These are phyloP conservation scores for Pyrenochaeta sp. DNA, from an alignment of 2,329 filamentous ascomycete species.

Conservation along the genomic window DNA sequence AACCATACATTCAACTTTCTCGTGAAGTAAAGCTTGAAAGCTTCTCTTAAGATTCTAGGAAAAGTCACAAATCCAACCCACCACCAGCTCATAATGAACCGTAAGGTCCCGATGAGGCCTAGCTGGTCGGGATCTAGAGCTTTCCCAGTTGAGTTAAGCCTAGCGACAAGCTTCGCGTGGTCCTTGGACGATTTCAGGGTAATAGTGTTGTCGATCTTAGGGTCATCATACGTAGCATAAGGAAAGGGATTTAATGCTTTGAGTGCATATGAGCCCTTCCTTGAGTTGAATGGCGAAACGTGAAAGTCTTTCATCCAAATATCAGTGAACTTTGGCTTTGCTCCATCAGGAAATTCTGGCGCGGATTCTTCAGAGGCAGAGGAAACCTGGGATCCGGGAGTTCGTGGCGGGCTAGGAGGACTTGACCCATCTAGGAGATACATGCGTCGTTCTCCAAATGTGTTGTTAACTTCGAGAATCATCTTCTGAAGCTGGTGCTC, in stretches of 20 bases:
- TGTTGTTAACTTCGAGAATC: conserved; percentile 79
- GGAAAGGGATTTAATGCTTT: conserved; percentile 56
- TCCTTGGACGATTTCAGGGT: conserved; percentile 67
- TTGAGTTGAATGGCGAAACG: conserved; percentile 75
- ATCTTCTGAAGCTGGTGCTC: conserved; percentile 67
- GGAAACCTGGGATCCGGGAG: conserved; percentile 15
- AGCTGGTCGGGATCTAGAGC: conserved; percentile 61
- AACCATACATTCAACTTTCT: conserved; percentile 69
- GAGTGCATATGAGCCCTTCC: conserved; percentile 57
- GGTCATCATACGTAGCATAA: conserved; percentile 33
- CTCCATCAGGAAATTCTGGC: conserved; percentile 1
- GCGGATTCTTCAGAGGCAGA: conserved; percentile 6
- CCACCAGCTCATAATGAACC: conserved; percentile 66
- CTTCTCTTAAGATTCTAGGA: conserved; percentile 70
- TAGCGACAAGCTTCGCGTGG: conserved; percentile 67
- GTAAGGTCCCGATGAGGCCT: conserved; percentile 50
- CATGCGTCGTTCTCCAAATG: conserved; percentile 74
- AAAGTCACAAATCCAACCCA: conserved; percentile 73
- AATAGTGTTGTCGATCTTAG: conserved; percentile 65
- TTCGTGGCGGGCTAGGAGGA: conserved; percentile 36
- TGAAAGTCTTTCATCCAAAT: conserved; percentile 76
- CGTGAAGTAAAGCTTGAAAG: conserved; percentile 63
- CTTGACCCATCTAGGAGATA: conserved; percentile 62
- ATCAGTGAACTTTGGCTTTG: conserved; percentile 53
- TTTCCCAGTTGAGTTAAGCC: conserved; percentile 62